These are phyloP conservation scores for Cladosporium sp. DNA, from an alignment of 2,329 filamentous ascomycete genomes.

Conservation along the genomic window DNA sequence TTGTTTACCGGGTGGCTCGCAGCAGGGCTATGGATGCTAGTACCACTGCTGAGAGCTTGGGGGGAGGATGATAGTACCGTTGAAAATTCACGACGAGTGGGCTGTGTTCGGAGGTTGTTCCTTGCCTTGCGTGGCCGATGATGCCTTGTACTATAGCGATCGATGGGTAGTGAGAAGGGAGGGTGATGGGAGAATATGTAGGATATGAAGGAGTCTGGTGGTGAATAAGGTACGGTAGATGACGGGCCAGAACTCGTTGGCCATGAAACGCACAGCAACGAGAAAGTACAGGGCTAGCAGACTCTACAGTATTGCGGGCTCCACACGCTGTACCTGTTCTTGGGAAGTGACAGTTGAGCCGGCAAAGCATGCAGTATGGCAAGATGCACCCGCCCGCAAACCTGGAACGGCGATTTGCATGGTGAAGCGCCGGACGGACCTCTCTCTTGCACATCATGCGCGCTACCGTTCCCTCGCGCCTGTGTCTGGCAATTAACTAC, in stretches of 20 bases:
- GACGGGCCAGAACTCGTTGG: background rate
- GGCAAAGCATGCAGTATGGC: background rate
- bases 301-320: background rate
- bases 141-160: background rate
- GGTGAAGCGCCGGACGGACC: conserved; percentile 4
- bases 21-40: background rate
- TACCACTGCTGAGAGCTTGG: background rate
- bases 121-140: background rate
- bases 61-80: background rate
- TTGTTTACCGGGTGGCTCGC: conserved; percentile 4
- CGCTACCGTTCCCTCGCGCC: background rate
- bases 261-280: conserved; percentile 6
- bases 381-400: conserved; percentile 1
- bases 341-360: background rate
- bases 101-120: background rate
- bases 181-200: background rate
- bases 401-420: conserved; percentile 1
- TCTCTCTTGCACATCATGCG: conserved; percentile 1
- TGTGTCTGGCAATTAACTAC: background rate
- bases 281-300: background rate
- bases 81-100: background rate
- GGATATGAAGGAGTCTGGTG: background rate
- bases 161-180: background rate
- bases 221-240: background rate
- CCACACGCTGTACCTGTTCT: background rate